A percentile compares a stretch with the other conserved stretches of the same genome.
phyloP scores from a whole-genome alignment of 768 basidiomycete species.

The Lactarius indigo region DNA sequence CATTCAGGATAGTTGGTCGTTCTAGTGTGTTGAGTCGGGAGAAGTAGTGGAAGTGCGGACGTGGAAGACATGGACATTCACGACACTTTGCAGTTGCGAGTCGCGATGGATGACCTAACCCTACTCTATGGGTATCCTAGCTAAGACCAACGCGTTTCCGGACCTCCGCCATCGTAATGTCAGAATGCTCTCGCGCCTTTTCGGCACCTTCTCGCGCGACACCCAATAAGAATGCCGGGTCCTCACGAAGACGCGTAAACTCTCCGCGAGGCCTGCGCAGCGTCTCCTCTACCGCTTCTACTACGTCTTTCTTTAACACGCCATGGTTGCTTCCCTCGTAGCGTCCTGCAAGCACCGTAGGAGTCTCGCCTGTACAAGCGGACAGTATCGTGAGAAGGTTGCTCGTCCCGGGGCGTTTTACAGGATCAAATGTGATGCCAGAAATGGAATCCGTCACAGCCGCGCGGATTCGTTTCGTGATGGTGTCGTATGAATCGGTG shows the following conservation, averaged over 20 bases:
- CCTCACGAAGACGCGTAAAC: conserved; percentile 59
- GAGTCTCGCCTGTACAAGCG: conserved; percentile 56
- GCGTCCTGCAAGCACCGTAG: conserved; percentile 42
- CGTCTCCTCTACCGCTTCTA: conserved; percentile 65
- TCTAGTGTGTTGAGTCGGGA: conserved; percentile 44
- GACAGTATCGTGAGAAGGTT: conserved; percentile 80
- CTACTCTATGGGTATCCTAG: conserved; percentile 18
- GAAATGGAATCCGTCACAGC: conserved; percentile 83
- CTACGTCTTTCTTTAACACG: conserved; percentile 68
- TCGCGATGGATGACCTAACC: background rate
- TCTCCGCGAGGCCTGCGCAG: conserved; percentile 65
- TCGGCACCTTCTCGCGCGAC: conserved; percentile 63
- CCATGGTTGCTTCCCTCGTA: conserved; percentile 60
- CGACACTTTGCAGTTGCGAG: background rate
- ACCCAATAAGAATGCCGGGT: conserved; percentile 54
- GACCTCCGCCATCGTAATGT: conserved; percentile 62
- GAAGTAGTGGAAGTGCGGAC: conserved; percentile 47
- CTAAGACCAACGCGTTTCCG: conserved; percentile 59
- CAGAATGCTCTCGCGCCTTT: conserved; percentile 59
- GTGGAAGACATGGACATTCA: background rate
- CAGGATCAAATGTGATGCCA: conserved; percentile 79
- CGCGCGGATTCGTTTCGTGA: conserved; percentile 65
- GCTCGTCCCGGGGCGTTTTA: conserved; percentile 72
- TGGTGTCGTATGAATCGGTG: conserved; percentile 63
- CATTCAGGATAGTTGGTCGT: conserved; percentile 56